Evolutionary conservation across 2,329 filamentous ascomycete genomes (phyloP), one percentile per base, ranked within the genome.

Genomic region (Thermothelomyces thermophilus): DNA sequence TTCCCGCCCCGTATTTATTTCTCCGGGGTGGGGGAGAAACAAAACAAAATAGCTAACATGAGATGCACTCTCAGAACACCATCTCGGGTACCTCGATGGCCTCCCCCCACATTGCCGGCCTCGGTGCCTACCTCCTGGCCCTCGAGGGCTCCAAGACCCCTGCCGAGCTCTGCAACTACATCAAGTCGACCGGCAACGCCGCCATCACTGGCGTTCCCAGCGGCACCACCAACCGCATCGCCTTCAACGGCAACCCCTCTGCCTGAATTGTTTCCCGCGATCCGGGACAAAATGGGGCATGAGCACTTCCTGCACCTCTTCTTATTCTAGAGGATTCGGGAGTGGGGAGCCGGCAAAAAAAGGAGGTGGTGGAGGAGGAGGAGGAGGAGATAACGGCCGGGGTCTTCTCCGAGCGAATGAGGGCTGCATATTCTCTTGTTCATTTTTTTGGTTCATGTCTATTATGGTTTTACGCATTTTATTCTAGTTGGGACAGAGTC

Each of bases 201-300:
- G 66, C 69, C 56, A 65, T 75, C 48, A 64, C 64, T 35, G 63
- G 62, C 53, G 54, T 75, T 1, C 69, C 68, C 45, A 65, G 58
- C 53, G 67, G 70, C 55, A 78, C 73, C 46, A 58, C 62, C 58
- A 81, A 82, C 69, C 60, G 68, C 50, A 68, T 83, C 46, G 75
- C 73, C 51, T 80, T 77, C 68, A 82, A 82, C 66, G 75, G 74
- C 52, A 68, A 68, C 58, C 64, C 63, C 34, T 57, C 54, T 6
- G 59, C 41, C 17, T 63, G 59, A 58, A 37, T 39, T 36, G 34
- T 31, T 31, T 35, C 13, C 6, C 33, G 16, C 14, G 7, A 35
- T 35, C 33, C 33, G 16, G 2, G 14, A 31, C 3, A 3, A 31
- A 9, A 31, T 14, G 30, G 14, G 3, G 14, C 14, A 31, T 2